Base-by-base conservation (phyloP, 106 monocot genomes). In the Dendrobium nobile region DNA sequence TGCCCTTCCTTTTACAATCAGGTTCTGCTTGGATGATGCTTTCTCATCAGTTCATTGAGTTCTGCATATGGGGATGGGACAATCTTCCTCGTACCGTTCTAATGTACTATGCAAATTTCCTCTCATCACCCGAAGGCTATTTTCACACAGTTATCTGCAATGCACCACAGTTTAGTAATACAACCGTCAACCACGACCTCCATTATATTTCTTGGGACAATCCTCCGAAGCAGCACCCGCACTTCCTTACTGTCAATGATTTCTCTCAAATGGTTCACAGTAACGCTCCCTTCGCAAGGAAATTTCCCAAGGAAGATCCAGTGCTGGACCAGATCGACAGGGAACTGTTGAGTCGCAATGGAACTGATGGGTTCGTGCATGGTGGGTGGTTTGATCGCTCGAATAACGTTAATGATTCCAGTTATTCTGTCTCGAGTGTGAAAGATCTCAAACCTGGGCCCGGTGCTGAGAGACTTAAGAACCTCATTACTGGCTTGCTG, bases 281-380 rank as follows among this genome's bases (percentile, higher is more conserved):
- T 77, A 82, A 88, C 16, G 86, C 91, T 9, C 91, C 88, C 2
- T 87, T 87, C 43, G 87, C 87, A 6, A 83, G 87, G 47, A 87
- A 87, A 22, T 87, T 87, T 73, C 78, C 73, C 1, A 75, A 87
- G 26, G 83, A 92, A 18, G 85, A 92, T n/a, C 83, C 87, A 8
- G 88, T 93, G 28, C 89, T 96, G 0, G 95, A 96, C 77, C 88
- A 82, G 82, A 93, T 96, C 11, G 96, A 96, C 77, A 78, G 54
- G 74, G 93, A 92, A 54, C 78, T 96, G 3, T 76, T 96, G 77
- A 81, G 77, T 26, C 80, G 89, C 22, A 77, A 87, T 54, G 67
- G 84, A 10, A 51, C 84, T 17, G 81, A 84, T 11, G 88, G 86
- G 6, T 92, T 93, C 55, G 85, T 84, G 27, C 84, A 87, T 18